Conservation (phyloP, 2,329 filamentous ascomycete genomes). For the Paecilomyces variotii region DNA sequence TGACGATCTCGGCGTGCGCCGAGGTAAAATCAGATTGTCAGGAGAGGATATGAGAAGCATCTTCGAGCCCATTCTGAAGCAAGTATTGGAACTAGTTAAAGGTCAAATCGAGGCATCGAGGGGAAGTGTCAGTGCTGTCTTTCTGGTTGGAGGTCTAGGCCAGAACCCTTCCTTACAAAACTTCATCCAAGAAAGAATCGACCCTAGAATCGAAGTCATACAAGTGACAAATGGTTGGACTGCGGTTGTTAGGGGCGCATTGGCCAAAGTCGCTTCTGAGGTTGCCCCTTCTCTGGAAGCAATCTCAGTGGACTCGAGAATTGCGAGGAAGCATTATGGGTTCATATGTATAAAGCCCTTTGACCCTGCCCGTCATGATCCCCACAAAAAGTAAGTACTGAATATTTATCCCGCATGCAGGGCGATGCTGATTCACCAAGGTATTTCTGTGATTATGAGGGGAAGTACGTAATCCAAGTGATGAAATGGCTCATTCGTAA, state of each 20-base stretch:
- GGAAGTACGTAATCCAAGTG: slow-evolving; percentile 5
- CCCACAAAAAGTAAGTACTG: slow-evolving; percentile 8
- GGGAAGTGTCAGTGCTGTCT: slow-evolving; percentile 47
- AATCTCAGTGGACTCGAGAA: slow-evolving; percentile 11
- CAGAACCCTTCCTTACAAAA: slow-evolving; percentile 17
- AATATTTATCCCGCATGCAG: background rate
- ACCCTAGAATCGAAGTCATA: slow-evolving; percentile 11
- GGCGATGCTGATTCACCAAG: background rate
- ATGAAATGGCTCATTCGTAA: slow-evolving; percentile 16
- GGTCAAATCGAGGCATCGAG: slow-evolving; percentile 45
- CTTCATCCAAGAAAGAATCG: slow-evolving; percentile 8
- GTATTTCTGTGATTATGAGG: slow-evolving; percentile 6
- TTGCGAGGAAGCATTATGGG: slow-evolving; percentile 17
- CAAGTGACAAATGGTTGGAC: slow-evolving; percentile 19
- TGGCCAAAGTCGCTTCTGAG: slow-evolving; percentile 10
- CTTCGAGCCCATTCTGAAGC: slow-evolving; percentile 14
- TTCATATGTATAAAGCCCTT: slow-evolving; percentile 1
- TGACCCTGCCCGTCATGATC: slow-evolving; percentile 5
- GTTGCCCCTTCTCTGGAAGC: background rate
- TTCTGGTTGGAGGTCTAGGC: slow-evolving; percentile 23
- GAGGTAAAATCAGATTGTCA: slow-evolving; percentile 13
- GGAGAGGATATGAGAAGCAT: slow-evolving; percentile 11
- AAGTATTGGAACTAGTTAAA: slow-evolving; percentile 13
- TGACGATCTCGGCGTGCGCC: slow-evolving; percentile 9
- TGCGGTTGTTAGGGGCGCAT: slow-evolving; percentile 16